Evolutionary conservation across 371 early-diverging fungal genomes (phyloP).

Genomic region (Mortierella polycephala): DNA sequence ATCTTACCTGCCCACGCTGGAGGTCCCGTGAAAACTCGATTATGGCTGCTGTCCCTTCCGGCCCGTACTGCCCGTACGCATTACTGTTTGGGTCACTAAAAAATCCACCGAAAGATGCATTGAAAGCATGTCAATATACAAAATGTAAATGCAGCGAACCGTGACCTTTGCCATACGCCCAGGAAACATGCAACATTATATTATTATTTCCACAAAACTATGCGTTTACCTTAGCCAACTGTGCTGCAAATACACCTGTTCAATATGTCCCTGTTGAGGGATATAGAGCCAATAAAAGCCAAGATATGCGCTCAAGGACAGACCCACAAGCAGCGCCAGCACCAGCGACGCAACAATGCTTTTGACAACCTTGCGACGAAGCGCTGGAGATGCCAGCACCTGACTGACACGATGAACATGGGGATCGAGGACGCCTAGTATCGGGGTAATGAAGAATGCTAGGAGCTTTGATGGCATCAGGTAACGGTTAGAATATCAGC

Average conservation of each 20-base stretch:
- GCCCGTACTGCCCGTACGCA: too few relatives aligned
- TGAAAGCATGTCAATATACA: too few relatives aligned
- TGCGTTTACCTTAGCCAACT: background rate
- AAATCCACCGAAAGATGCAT: too few relatives aligned
- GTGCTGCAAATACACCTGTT: conserved; percentile 59
- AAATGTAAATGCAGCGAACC: too few relatives aligned
- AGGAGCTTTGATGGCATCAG: conserved; percentile 16
- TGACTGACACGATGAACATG: conserved; percentile 2
- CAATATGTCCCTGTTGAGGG: conserved; percentile 58
- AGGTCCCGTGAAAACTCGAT: too few relatives aligned
- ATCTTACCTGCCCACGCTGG: background rate
- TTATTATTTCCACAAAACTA: background rate
- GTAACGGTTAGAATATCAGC: background rate
- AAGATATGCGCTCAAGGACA: conserved; percentile 54
- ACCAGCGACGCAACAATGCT: conserved; percentile 16
- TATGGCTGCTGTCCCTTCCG: too few relatives aligned
- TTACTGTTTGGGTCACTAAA: too few relatives aligned
- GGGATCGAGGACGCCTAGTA: conserved; percentile 23
- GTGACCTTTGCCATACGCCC: too few relatives aligned
- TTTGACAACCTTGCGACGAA: conserved; percentile 33
- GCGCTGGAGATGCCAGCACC: conserved; percentile 16
- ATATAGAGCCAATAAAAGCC: conserved; percentile 60
- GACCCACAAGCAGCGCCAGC: conserved; percentile 19
- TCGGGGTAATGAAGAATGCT: conserved; percentile 33
- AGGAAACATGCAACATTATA: background rate